Percentiles rank a stretch among this genome's conserved stretches.
Evolutionary conservation across 148 eudicot species (phyloP).

Genomic region (Heliamphora exappendiculata): DNA sequence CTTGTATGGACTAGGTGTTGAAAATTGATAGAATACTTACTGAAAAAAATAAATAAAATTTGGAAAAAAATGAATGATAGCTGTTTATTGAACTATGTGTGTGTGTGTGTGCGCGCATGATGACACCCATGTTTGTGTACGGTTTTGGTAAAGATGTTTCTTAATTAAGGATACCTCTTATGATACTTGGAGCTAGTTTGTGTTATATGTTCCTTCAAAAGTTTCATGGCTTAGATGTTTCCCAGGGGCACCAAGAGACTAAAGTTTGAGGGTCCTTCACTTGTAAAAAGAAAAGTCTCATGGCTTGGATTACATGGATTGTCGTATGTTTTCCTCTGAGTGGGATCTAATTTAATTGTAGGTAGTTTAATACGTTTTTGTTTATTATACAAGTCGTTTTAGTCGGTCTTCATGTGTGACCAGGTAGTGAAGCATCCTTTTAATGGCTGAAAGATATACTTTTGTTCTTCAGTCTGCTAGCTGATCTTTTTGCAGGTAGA

Average conservation of each 20-base stretch:
- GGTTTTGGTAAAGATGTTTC: neutral
- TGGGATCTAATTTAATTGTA: neutral
- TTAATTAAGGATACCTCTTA: neutral
- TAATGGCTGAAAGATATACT: neutral
- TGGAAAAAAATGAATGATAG: neutral
- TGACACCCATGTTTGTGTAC: neutral
- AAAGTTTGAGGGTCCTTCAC: neutral
- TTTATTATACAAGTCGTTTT: neutral
- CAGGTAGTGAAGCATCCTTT: neutral
- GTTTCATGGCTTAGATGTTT: neutral
- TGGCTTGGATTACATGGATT: neutral
- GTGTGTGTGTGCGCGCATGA: slow-evolving; percentile 6
- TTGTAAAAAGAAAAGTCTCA: neutral
- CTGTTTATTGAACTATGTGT: neutral
- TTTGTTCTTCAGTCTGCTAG: neutral
- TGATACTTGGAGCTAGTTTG: neutral
- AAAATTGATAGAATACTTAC: slow-evolving; percentile 21
- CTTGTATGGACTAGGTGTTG: slow-evolving; percentile 41
- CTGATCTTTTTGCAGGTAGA: neutral
- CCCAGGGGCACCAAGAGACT: neutral
- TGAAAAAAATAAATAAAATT: neutral
- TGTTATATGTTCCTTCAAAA: neutral
- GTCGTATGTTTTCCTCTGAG: no score
- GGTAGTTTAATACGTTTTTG: neutral
- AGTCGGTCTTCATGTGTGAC: neutral